These are phyloP conservation scores for Apiotrichum domesticum DNA, from an alignment of 1,284 basidiomycete genomes.

Conservation along the genomic window DNA sequence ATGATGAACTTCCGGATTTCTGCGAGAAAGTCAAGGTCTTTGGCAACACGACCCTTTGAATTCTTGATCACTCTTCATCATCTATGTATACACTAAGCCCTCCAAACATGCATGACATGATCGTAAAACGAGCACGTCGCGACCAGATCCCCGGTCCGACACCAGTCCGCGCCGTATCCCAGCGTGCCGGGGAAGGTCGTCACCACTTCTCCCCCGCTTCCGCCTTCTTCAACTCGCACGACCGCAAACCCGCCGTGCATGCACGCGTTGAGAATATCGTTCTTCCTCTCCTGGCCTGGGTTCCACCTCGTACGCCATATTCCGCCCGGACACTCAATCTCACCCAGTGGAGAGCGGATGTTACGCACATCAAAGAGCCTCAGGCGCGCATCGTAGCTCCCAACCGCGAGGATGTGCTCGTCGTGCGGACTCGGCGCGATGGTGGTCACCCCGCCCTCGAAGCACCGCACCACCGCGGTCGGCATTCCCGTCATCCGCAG, in stretches of 20 bases:
- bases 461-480: constrained; percentile 67
- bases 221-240: constrained; percentile 51
- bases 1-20: too few species aligned
- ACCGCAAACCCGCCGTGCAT: constrained; percentile 98
- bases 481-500: constrained; percentile 61
- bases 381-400: constrained; percentile 80
- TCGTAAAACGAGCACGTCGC: constrained; percentile 98
- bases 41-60: too few species aligned
- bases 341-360: constrained; percentile 55
- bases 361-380: constrained; percentile 79
- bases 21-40: too few species aligned
- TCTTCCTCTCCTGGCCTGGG: constrained; percentile 56
- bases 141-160: constrained; percentile 52
- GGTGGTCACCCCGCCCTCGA: constrained; percentile 87
- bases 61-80: too few species aligned
- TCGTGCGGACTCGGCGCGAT: constrained; percentile 76
- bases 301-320: constrained; percentile 98
- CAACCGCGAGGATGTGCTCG: constrained; percentile 81
- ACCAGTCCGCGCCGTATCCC: constrained; percentile 96
- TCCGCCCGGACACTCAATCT: constrained; percentile 76
- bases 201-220: constrained; percentile 39
- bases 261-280: constrained; percentile 78
- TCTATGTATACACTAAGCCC: constrained; percentile 45
- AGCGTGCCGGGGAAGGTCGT: constrained; percentile 74
- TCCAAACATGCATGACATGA: constrained; percentile 76